Base-by-base conservation (phyloP, 73 alveolate genomes). In the Stentor coeruleus region DNA sequence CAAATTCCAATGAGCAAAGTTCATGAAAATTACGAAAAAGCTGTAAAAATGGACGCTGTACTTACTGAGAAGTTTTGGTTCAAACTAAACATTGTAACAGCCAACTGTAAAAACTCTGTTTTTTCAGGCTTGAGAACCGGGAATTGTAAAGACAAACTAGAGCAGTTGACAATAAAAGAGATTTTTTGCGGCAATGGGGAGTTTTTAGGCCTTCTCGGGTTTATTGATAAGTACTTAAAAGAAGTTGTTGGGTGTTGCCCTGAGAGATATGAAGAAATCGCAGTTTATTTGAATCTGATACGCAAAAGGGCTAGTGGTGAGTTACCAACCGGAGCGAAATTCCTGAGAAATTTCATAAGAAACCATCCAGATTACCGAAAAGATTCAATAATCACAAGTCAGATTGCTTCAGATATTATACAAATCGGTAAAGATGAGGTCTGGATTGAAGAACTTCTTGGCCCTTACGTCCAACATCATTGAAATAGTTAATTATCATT, bases 1-100 rank as follows among this genome's bases (percentile, higher is more conserved):
- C 81, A 81, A 39, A 82, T 86, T 35, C 92, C 92, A 15, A 82
- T 86, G 55, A 55, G 87, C 3, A 35, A 82, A 28, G 92, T 86
- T 39, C 87, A 86, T 83, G 84, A 60, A 26, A 86, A 86, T 74
- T 31, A 26, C 92, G 85, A 92, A 88, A 95, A 96, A 80, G 97
- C 98, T 33, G 93, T 89, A 80, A 77, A 42, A 49, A 91, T 72
- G 39, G 98, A 95, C 79, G 97, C 99, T 0, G 82, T 93, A 39
- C 81, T 84, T 95, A 0, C 99, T 2, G 85, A 93, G 87, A 96
- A 96, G 76, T 93, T 93, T 93, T 93, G 92, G 93, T 88, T 91
- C 93, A 87, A 95, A 85, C 89, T 88, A 38, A 92, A 95, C 73
- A 81, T 91, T 3, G 42, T 36, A 41, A 92, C 85, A 39, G 94